A percentile compares a stretch with the other conserved stretches of the same genome.
phyloP scores from a whole-genome alignment of 805 yeast genomes.

The Grigorovia jiainica region DNA sequence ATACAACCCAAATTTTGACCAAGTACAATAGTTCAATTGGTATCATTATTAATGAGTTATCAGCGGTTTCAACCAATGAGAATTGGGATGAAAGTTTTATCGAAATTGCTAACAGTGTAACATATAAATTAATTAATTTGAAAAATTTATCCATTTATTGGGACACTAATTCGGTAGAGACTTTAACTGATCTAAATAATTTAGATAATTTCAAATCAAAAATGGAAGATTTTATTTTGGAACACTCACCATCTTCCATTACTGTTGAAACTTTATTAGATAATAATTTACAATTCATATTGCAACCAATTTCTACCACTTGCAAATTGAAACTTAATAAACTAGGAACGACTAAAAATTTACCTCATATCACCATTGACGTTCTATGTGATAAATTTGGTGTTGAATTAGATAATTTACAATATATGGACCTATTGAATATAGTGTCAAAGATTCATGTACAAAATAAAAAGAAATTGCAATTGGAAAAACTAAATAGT shows the following conservation, averaged over 20 bases:
- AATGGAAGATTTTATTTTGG: neutral
- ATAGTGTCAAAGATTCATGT: conserved; percentile 76
- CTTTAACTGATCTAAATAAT: neutral
- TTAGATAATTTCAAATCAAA: neutral
- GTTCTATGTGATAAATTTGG: conserved; percentile 82
- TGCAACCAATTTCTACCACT: conserved; percentile 81
- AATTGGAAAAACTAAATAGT: neutral
- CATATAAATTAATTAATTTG: conserved; percentile 70
- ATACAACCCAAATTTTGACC: conserved; percentile 55
- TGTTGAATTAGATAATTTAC: conserved; percentile 74
- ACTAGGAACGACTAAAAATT: conserved; percentile 54
- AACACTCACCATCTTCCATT: neutral
- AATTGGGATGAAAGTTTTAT: conserved; percentile 82
- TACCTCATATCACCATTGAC: conserved; percentile 65
- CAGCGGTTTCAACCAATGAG: conserved; percentile 84
- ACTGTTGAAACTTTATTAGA: neutral
- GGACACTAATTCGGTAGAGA: conserved; percentile 52
- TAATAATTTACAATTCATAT: conserved; percentile 39
- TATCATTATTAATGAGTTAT: conserved; percentile 69
- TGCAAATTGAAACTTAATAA: conserved; percentile 81
- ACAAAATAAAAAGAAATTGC: conserved; percentile 41
- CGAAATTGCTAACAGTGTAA: conserved; percentile 51
- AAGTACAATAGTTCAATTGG: conserved; percentile 77
- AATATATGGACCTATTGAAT: conserved; percentile 72
- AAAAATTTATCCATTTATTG: conserved; percentile 72